Percentiles rank a stretch among this genome's conserved stretches.
Evolutionary conservation across 225 moss, liverwort and hornwort species (phyloP).

Genomic region (Pleurozium schreberi): DNA sequence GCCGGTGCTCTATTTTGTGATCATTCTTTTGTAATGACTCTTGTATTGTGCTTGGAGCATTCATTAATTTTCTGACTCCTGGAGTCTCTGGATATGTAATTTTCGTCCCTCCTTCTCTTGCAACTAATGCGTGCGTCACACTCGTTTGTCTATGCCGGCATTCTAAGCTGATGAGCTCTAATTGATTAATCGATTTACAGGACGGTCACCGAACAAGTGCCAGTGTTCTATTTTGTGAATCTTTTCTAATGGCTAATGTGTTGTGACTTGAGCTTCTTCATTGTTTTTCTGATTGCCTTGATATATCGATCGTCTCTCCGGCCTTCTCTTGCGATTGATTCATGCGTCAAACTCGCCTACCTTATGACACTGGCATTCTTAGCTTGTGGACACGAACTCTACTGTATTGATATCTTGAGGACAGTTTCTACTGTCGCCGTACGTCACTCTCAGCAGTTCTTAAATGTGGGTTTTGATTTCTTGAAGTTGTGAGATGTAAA

Average conservation of each 20-base stretch:
- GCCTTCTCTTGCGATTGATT: neutral
- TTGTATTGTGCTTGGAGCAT: neutral
- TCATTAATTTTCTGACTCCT: neutral
- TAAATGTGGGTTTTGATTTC: too few species aligned
- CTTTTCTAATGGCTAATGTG: neutral
- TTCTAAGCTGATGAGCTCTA: neutral
- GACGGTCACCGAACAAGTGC: neutral
- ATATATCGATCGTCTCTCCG: too few species aligned
- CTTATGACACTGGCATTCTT: neutral
- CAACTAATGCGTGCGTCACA: neutral
- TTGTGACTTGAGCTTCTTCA: neutral
- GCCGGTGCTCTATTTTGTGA: slow-evolving; percentile 19
- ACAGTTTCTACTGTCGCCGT: neutral
- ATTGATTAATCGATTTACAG: neutral
- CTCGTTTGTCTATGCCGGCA: neutral
- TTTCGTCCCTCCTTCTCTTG: neutral
- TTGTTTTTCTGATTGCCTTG: neutral
- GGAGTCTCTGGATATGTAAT: neutral
- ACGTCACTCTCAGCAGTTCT: neutral
- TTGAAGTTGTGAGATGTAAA: too few species aligned
- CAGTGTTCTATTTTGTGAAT: neutral
- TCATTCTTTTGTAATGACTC: neutral
- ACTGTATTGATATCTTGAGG: too few species aligned
- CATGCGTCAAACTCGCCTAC: neutral
- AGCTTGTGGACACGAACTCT: neutral